A percentile compares a stretch with the other conserved stretches of the same genome.
These are phyloP conservation scores for Cercospora janseana DNA, from an alignment of 2,329 filamentous ascomycete species.

Conservation along the genomic window DNA sequence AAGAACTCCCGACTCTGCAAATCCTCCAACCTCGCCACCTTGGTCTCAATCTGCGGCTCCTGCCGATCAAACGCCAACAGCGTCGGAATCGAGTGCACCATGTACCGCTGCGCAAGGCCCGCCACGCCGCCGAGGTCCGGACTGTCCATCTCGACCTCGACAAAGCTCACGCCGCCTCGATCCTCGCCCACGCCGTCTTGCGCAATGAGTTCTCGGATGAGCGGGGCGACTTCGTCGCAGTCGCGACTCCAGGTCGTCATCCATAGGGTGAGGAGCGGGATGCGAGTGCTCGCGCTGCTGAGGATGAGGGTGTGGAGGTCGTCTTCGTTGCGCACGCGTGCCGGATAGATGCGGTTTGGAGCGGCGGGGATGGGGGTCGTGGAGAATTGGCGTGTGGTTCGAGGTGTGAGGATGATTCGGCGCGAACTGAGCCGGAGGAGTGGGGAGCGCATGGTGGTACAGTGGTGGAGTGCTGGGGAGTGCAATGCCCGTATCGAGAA, in stretches of 20 bases:
- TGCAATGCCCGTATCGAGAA: too few relatives aligned
- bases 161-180: constrained; percentile 48
- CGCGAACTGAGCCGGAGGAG: not conserved
- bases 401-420: not conserved
- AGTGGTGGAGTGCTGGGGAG: not conserved
- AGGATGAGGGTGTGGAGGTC: constrained; percentile 51
- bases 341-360: constrained; percentile 39
- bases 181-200: constrained; percentile 46
- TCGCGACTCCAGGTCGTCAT: constrained; percentile 49
- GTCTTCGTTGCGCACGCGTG: constrained; percentile 46
- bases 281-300: constrained; percentile 46
- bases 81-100: constrained; percentile 50
- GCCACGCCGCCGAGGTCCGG: constrained; percentile 42
- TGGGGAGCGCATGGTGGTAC: not conserved
- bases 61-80: constrained; percentile 51
- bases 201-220: constrained; percentile 45
- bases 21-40: constrained; percentile 44
- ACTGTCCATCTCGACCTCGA: constrained; percentile 50
- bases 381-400: constrained; percentile 26
- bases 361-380: constrained; percentile 19
- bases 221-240: constrained; percentile 45
- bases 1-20: constrained; percentile 48
- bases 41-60: constrained; percentile 51
- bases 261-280: constrained; percentile 51
- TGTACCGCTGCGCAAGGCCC: constrained; percentile 43